Base-by-base conservation (phyloP, 2,329 filamentous ascomycete genomes). In the Zymoseptoria crescenta region DNA sequence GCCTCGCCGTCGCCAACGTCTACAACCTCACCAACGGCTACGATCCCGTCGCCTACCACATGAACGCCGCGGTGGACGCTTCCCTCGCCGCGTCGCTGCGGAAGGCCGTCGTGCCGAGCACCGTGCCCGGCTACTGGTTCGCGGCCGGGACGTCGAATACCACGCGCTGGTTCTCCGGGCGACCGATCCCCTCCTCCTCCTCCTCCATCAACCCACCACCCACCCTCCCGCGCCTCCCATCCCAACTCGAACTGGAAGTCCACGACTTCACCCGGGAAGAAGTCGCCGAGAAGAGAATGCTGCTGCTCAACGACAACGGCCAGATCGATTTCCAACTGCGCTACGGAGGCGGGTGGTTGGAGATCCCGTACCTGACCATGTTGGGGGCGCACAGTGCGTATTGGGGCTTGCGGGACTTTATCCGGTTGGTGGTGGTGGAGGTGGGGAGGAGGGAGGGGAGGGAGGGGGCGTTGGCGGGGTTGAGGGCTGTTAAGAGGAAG, bases 341-440 rank as follows among this genome's bases (percentile, higher is more conserved):
- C 54, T 91, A 90, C 7, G 89, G 91, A 0, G 88, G 89, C 1
- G 94, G 94, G 0, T 87, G 92, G 3, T 78, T 99, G 41, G 94
- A 96, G 74, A 91, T 96, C 24, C 92, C 97, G 74, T 99, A 99
- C 72, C 75, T 97, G 41, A 96, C 96, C 66, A 99, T 99, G 94
- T 77, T 99, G 57, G 89, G 91, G 59, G 94, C 94, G 8, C 94
- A 99, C 74, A 91, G 89, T 58, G 93, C 89, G 71, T 99, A 99
- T 74, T 99, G 94, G 94, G 82, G 85, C 1, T 86, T 88, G 67
- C 83, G 80, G 28, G 94, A 97, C 71, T 92, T 99, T 72, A 86
- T 96, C n/a, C 80, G 92, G 51, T 87, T 97, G 79, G 75, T 97
- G 54, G 95, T 95, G 50, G 80, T 93, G 30, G 94, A 99, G 75